Base-by-base conservation (phyloP, 139 green algal genomes). In the Raphidocelis subcapitata region DNA sequence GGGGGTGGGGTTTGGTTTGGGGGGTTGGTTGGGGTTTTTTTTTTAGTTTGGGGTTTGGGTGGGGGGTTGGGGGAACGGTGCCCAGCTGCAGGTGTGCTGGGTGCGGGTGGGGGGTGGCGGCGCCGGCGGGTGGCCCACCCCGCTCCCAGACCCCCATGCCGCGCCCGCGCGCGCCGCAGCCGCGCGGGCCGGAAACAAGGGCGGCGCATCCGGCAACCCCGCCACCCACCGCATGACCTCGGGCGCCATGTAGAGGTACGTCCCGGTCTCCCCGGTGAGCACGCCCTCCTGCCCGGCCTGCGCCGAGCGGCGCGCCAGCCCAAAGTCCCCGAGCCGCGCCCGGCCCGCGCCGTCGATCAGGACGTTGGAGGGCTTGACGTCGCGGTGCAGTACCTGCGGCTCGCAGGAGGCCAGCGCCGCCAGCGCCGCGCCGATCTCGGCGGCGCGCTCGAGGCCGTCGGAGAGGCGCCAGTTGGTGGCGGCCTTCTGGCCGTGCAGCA, bases 231-330 rank as follows among this genome's bases (percentile, higher is more conserved):
- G 51, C 72, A 95, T 86, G 51, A 93, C 85, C 72, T 96, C 91
- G 1, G 91, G 91, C 5, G 84, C 82, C 91, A 96, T 96, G 82
- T 94, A 95, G 60, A 91, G 46, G 69, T 96, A 96, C 3, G 83
- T 92, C 37, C 92, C 91, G 1, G 89, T 95, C 81, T 96, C 91
- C 0, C 86, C 85, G 4, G 91, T 94, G 15, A 96, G 66, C 41
- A 8, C 41, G 8, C 8, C 41, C 41, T 49, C 41, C 41, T 12
- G 8, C 41, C 12, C 41, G 8, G 41, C 41, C 41, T 12, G 12
- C 41, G 8, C 41, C n/a, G n/a, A 67, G 55, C 83, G 66, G 23
- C 84, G 77, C 3, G 84, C 80, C 32, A 96, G 79, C 1, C 90
- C 90, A 77, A 94, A 92, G 79, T 96, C 91, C 5, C 82, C 89